Conservation (phyloP, 2,329 filamentous ascomycete genomes). For the Chrysoporthe puriensis region DNA sequence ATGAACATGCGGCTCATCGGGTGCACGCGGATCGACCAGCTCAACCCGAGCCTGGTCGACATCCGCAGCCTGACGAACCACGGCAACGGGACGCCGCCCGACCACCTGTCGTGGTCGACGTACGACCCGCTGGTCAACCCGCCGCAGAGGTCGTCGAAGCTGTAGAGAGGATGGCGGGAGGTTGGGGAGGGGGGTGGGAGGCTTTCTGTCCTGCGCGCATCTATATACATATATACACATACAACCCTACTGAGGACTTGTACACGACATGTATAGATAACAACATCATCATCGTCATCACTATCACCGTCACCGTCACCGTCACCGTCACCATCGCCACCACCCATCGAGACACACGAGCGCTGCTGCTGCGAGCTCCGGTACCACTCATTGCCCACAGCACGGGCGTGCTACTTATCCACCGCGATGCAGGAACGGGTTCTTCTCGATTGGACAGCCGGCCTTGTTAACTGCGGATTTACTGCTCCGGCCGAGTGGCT, state of each 20-base stretch:
- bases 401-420: no score
- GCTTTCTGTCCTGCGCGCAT: neutral
- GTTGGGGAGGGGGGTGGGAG: no score
- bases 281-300: neutral
- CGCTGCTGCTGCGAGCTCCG: no score
- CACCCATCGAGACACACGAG: no score
- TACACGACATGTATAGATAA: neutral
- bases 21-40: constrained; percentile 71
- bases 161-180: constrained; percentile 39
- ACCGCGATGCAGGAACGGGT: neutral
- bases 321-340: no score
- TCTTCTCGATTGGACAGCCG: neutral
- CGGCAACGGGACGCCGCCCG: constrained; percentile 51
- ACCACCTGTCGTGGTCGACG: constrained; percentile 51
- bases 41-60: constrained; percentile 83
- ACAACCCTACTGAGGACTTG: no score
- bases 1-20: constrained; percentile 99
- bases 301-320: no score
- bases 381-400: no score
- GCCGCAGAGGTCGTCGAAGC: constrained; percentile 55
- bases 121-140: constrained; percentile 60
- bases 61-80: constrained; percentile 67
- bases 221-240: constrained; percentile 2
- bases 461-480: neutral
- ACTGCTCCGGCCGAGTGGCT: neutral